Evolutionary conservation across 768 basidiomycete genomes (phyloP), one percentile per base, ranked within the genome.

Genomic region (Exsudoporus frostii): DNA sequence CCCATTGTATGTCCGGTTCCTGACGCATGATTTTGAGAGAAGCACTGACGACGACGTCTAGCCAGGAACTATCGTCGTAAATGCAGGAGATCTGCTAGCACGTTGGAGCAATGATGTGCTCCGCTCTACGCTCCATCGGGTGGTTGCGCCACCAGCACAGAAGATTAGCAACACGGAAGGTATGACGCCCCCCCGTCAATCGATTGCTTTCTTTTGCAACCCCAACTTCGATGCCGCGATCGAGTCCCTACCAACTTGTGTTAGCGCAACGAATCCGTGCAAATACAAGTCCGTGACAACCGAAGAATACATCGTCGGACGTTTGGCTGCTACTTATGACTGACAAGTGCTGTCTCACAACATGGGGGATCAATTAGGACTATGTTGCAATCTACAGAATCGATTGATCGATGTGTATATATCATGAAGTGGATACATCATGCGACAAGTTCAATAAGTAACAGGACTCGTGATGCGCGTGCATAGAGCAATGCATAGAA

Each of bases 141-240:
- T 93, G 20, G 90, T 92, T 7, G 84, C 86, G 5, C 89, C 91
- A 20, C 73, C 81, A 1, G 76, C 76, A 13, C 70, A 73, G 60
- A 74, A 75, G 57, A 65, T 80, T 51, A 78, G 66, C 57, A 73
- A 76, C 8, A 73, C 71, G 7, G 81, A 84, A 56, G 72, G 67
- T n/a, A 69, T 84, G 53, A 85, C 82, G 1, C 84, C 88, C 1
- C 69, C 73, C 9, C 79, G 91, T 25, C 88, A 90, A 64, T 90
- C 88, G 9, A 86, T 92, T 47, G 91, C 88, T 8, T 93, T 89
- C 75, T 93, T 93, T 72, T 90, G 87, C 74, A 92, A 88, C 61
- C 90, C 90, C 4, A 90, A 92, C 58, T 82, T 80, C 60, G 77
- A 77, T 38, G 74, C 87, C 14, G 73, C 77, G 52, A 84, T 93